phyloP scores from a whole-genome alignment of 2,329 filamentous ascomycete genomes.

The Aspergillus pseudoglaucus region DNA sequence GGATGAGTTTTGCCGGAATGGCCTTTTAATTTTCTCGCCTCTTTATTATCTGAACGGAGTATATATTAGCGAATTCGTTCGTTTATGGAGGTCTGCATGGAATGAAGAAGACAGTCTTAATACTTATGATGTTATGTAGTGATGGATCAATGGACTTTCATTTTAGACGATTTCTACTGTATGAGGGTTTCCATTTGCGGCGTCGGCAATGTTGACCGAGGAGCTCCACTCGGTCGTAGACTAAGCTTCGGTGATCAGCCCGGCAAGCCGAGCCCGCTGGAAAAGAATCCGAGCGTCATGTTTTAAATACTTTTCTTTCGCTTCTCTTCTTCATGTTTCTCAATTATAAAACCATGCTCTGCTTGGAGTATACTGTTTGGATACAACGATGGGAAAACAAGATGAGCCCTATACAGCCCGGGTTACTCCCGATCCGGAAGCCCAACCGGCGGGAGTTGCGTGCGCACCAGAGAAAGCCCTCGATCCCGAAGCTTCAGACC shows the following conservation, averaged over 20 bases:
- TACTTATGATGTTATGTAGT: background rate
- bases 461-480: background rate
- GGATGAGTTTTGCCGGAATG: no score
- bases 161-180: background rate
- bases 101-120: background rate
- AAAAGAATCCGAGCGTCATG: background rate
- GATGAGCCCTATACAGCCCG: no score
- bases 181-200: no score
- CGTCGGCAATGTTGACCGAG: background rate
- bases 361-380: no score
- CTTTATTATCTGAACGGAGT: slow-evolving; percentile 1
- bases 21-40: no score
- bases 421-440: background rate
- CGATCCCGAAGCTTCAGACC: background rate
- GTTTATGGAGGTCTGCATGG: background rate
- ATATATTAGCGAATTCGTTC: slow-evolving; percentile 1
- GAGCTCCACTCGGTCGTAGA: background rate
- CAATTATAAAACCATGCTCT: background rate
- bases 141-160: background rate
- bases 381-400: no score
- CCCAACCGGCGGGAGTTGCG: background rate
- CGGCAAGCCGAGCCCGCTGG: background rate
- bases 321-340: background rate
- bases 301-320: background rate
- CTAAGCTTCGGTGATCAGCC: background rate